Percentiles rank a stretch among this genome's conserved stretches.
These are phyloP conservation scores for Amanita fuliginea DNA, from an alignment of 768 basidiomycete species.

Conservation along the genomic window DNA sequence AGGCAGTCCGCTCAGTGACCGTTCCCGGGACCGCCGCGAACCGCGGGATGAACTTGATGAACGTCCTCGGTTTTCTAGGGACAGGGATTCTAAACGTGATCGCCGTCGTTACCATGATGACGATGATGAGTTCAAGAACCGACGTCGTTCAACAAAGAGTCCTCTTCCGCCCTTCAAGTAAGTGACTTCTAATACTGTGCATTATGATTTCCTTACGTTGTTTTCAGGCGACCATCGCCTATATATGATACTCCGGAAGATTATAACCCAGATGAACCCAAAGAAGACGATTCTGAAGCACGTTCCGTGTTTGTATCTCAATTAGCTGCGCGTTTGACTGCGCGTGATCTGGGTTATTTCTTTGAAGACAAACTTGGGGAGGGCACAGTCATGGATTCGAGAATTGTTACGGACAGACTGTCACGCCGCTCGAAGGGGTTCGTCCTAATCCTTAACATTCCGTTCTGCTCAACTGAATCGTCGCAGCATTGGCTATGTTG, in stretches of 20 bases:
- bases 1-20: slow-evolving; percentile 39
- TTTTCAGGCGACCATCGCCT: slow-evolving; percentile 57
- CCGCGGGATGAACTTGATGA: slow-evolving; percentile 58
- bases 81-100: slow-evolving; percentile 28
- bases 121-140: slow-evolving; percentile 25
- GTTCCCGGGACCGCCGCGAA: slow-evolving; percentile 46
- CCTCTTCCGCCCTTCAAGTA: slow-evolving; percentile 40
- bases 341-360: slow-evolving; percentile 95
- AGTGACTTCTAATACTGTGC: slow-evolving; percentile 9
- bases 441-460: slow-evolving; percentile 13
- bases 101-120: slow-evolving; percentile 31
- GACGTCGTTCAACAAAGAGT: slow-evolving; percentile 20
- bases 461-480: slow-evolving; percentile 6
- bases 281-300: slow-evolving; percentile 95
- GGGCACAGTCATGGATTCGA: slow-evolving; percentile 87
- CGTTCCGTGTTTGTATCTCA: slow-evolving; percentile 99
- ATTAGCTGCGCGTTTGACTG: slow-evolving; percentile 92
- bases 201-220: slow-evolving; percentile 7
- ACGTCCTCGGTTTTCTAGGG: slow-evolving; percentile 29
- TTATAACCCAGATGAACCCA: slow-evolving; percentile 79
- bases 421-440: slow-evolving; percentile 98
- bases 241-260: slow-evolving; percentile 63
- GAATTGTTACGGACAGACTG: slow-evolving; percentile 91
- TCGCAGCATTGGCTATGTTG: slow-evolving; percentile 91
- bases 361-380: slow-evolving; percentile 96